Evolutionary conservation across 108 stramenopile species (phyloP).

Genomic region (Skeletonema tropicum): DNA sequence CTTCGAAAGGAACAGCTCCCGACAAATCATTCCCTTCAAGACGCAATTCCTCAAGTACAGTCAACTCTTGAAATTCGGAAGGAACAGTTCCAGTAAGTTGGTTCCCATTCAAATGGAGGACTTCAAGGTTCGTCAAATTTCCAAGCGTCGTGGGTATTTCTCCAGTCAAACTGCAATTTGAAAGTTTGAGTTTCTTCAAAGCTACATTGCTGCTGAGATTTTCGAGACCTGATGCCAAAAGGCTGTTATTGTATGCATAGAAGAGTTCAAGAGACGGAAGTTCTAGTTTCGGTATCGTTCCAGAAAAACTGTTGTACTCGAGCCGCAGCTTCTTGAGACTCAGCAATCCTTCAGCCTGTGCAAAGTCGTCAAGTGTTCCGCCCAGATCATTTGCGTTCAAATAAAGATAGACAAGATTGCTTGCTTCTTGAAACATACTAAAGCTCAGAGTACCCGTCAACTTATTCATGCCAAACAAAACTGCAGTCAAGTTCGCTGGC

Average conservation of each 20-base stretch:
- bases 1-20: conserved; percentile 50
- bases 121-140: conserved; percentile 11
- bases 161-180: conserved; percentile 19
- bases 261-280: conserved; percentile 17
- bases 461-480: conserved; percentile 45
- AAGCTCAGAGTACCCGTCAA: conserved; percentile 44
- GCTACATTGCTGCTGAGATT: not conserved
- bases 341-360: not conserved
- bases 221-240: conserved; percentile 15
- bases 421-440: conserved; percentile 16
- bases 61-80: conserved; percentile 14
- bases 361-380: conserved; percentile 59
- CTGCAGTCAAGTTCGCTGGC: conserved; percentile 27
- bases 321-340: conserved; percentile 24
- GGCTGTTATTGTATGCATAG: conserved; percentile 25
- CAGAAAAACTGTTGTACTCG: conserved; percentile 30
- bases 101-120: conserved; percentile 31
- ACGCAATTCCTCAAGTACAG: conserved; percentile 50
- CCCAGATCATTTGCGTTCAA: conserved; percentile 54
- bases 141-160: conserved; percentile 10
- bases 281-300: conserved; percentile 22
- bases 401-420: conserved; percentile 56
- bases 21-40: conserved; percentile 62
- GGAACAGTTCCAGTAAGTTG: conserved; percentile 27
- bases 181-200: conserved; percentile 42